phyloP scores from a whole-genome alignment of 2,329 filamentous ascomycete genomes.

The Alternaria burnsii region DNA sequence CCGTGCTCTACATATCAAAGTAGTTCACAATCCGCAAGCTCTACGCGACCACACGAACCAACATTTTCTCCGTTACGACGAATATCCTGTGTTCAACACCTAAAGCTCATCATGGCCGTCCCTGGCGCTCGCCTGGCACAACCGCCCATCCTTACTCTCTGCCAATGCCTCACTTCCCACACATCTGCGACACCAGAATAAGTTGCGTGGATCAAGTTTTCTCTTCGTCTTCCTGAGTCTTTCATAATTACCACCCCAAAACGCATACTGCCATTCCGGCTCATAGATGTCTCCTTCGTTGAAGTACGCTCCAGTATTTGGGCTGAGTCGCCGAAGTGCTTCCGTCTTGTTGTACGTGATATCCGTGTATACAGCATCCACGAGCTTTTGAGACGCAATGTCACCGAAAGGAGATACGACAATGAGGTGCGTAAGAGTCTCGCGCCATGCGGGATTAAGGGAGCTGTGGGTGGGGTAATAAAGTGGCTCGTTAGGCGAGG shows the following conservation, averaged over 20 bases:
- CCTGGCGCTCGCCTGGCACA: slow-evolving; percentile 20
- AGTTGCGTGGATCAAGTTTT: slow-evolving; percentile 29
- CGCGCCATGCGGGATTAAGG: slow-evolving; percentile 39
- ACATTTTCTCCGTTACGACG: too few relatives aligned
- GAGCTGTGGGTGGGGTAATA: slow-evolving; percentile 27
- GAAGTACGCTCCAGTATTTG: slow-evolving; percentile 39
- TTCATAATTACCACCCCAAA: slow-evolving; percentile 33
- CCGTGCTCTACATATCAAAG: too few relatives aligned
- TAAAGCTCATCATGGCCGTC: background rate
- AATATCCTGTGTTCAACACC: background rate
- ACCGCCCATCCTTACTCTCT: slow-evolving; percentile 23
- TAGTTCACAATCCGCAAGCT: too few relatives aligned
- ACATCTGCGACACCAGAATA: slow-evolving; percentile 37
- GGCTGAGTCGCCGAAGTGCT: slow-evolving; percentile 25
- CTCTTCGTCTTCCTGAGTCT: slow-evolving; percentile 29
- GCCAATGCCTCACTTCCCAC: slow-evolving; percentile 39
- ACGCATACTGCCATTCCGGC: slow-evolving; percentile 36
- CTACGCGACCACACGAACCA: too few relatives aligned
- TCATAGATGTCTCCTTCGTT: slow-evolving; percentile 40
- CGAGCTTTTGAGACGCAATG: slow-evolving; percentile 7
- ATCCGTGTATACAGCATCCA: slow-evolving; percentile 27
- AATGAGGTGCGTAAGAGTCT: slow-evolving; percentile 32
- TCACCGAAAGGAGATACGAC: slow-evolving; percentile 26
- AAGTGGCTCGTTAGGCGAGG: slow-evolving; percentile 14
- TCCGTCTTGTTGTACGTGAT: slow-evolving; percentile 29